Percentiles rank a stretch among this genome's conserved stretches.
Conservation (phyloP, 495 filamentous ascomycete species). For the Podospora pseudocomata region DNA sequence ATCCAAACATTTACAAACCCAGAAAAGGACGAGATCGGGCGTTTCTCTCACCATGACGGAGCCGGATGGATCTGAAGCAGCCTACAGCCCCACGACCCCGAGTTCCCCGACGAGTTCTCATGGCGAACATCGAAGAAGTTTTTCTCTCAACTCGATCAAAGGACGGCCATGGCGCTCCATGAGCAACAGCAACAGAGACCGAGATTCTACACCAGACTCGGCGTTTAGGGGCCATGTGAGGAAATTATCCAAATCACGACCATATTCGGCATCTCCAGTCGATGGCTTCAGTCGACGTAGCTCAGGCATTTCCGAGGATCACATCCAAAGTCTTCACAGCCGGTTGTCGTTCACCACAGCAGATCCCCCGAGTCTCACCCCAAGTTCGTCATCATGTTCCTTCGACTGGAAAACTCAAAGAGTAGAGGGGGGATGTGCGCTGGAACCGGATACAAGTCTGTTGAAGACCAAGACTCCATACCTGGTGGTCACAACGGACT, state of each 20-base stretch:
- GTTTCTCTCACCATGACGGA: conserved; percentile 1
- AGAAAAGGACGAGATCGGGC: conserved; percentile 5
- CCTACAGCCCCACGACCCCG: conserved; percentile 20
- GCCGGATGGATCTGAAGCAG: conserved; percentile 12
- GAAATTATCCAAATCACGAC: conserved; percentile 29
- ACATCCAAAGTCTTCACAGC: conserved; percentile 3
- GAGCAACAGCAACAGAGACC: conserved; percentile 22
- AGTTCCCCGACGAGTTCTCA: conserved; percentile 30
- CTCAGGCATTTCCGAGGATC: conserved; percentile 31
- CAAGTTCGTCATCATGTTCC: conserved; percentile 13
- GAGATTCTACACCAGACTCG: conserved; percentile 11
- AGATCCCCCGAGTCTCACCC: conserved; percentile 22
- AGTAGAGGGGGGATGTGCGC: conserved; percentile 57
- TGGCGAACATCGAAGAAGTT: conserved; percentile 20
- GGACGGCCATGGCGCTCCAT: conserved; percentile 25
- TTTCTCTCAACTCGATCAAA: conserved; percentile 30
- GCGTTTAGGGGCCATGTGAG: conserved; percentile 19
- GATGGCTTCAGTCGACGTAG: conserved; percentile 21
- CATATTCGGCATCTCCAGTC: conserved; percentile 21
- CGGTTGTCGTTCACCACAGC: conserved; percentile 24
- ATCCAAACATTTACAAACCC: neutral
- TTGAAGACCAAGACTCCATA: conserved; percentile 86
- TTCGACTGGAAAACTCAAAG: conserved; percentile 41
- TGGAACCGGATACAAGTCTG: conserved; percentile 75
- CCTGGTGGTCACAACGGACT: conserved; percentile 81